phyloP scores from a whole-genome alignment of 2,329 filamentous ascomycete species.

The Colletotrichum costaricense region DNA sequence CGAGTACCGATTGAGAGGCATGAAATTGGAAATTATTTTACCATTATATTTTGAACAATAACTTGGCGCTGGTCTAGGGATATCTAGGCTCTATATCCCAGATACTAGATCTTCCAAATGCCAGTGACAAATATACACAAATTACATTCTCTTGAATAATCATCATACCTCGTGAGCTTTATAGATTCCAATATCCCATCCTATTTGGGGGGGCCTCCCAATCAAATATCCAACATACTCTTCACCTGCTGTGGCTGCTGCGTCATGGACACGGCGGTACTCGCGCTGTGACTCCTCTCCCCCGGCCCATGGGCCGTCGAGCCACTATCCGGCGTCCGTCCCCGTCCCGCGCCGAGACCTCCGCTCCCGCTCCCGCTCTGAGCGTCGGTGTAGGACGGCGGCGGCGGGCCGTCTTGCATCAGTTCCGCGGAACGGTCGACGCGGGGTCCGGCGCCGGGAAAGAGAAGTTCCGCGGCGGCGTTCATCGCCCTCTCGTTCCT shows the following conservation, averaged over 20 bases:
- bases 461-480: slow-evolving; percentile 58
- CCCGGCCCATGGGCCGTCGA: slow-evolving; percentile 38
- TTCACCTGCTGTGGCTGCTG: slow-evolving; percentile 64
- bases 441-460: slow-evolving; percentile 54
- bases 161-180: slow-evolving; percentile 24
- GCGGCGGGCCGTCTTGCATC: slow-evolving; percentile 55
- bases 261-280: slow-evolving; percentile 58
- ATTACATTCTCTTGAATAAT: neutral
- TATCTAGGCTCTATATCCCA: neutral
- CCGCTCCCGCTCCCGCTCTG: neutral
- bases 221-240: slow-evolving; percentile 69
- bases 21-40: neutral
- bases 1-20: neutral
- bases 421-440: slow-evolving; percentile 52
- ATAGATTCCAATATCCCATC: neutral
- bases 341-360: neutral
- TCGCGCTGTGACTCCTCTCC: slow-evolving; percentile 57
- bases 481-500: slow-evolving; percentile 57
- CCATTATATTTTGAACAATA: slow-evolving; percentile 1
- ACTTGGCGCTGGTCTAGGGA: no score
- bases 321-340: neutral
- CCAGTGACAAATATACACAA: neutral
- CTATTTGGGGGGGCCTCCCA: neutral
- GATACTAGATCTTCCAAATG: neutral
- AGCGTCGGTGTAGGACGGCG: slow-evolving; percentile 50